Percentiles rank a stretch among this genome's conserved stretches.
phyloP scores from a whole-genome alignment of 2,329 filamentous ascomycete species.

The Penicillium nordicum region DNA sequence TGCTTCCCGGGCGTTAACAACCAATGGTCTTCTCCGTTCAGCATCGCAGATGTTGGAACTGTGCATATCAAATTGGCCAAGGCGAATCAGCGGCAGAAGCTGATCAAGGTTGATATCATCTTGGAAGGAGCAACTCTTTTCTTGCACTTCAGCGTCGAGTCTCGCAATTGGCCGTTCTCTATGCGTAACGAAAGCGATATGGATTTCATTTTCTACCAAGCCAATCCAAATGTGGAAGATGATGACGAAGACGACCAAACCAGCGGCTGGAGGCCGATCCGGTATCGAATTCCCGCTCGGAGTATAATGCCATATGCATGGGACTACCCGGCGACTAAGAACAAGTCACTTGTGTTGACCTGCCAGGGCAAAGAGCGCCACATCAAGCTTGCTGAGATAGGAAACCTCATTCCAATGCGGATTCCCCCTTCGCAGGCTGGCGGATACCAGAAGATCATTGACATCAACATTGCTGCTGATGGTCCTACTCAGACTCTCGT shows the following conservation, averaged over 20 bases:
- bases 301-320: conserved; percentile 99
- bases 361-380: conserved; percentile 79
- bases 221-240: conserved; percentile 87
- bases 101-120: conserved; percentile 83
- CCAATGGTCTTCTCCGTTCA: conserved; percentile 96
- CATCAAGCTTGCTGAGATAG: conserved; percentile 93
- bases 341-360: conserved; percentile 83
- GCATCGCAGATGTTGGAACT: conserved; percentile 90
- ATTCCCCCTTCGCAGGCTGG: conserved; percentile 64
- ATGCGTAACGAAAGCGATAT: conserved; percentile 98
- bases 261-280: conserved; percentile 86
- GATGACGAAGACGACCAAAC: conserved; percentile 77
- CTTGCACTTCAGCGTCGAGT: conserved; percentile 83
- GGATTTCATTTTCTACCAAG: conserved; percentile 95
- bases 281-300: conserved; percentile 84
- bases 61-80: conserved; percentile 92
- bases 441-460: conserved; percentile 77
- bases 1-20: conserved; percentile 94
- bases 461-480: conserved; percentile 92
- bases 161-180: conserved; percentile 95
- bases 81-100: conserved; percentile 79
- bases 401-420: conserved; percentile 92
- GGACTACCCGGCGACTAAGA: conserved; percentile 98
- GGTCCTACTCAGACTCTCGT: conserved; percentile 94
- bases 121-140: conserved; percentile 94